phyloP scores from a whole-genome alignment of 345 rosid species.

The Moricandia arvensis region DNA sequence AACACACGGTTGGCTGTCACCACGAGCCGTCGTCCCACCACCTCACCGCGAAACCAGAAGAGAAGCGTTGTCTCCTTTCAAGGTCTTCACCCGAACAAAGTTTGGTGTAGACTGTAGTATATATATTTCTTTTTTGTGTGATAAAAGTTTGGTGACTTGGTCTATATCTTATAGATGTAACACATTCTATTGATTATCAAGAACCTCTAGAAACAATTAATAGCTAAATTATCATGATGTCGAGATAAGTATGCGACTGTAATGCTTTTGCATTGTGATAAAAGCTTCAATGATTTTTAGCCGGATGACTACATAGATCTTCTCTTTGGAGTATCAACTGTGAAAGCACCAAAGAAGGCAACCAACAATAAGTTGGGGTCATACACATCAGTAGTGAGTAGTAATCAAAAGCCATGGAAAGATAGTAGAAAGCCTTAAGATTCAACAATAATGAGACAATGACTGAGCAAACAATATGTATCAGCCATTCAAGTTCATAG shows the following conservation, averaged over 20 bases:
- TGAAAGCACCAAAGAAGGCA: neutral
- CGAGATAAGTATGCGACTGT: neutral
- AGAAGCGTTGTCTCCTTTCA: too few relatives aligned
- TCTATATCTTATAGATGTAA: slow-evolving; percentile 1
- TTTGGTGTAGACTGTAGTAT: neutral
- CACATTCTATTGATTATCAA: neutral
- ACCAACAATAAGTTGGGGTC: neutral
- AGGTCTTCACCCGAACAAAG: too few relatives aligned
- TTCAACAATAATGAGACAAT: slow-evolving; percentile 9
- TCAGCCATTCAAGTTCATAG: neutral
- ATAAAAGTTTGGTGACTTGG: neutral
- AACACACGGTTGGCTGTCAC: too few relatives aligned
- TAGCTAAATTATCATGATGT: slow-evolving; percentile 14
- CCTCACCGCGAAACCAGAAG: too few relatives aligned
- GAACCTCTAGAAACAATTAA: neutral
- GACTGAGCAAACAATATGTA: slow-evolving; percentile 4
- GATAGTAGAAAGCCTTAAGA: neutral
- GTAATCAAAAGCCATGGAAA: slow-evolving; percentile 4
- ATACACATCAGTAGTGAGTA: neutral
- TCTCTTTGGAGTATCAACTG: neutral
- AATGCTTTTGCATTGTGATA: slow-evolving; percentile 18
- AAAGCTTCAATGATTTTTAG: neutral
- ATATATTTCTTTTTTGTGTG: neutral
- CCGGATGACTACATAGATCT: neutral
- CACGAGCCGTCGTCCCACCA: too few relatives aligned